These are phyloP conservation scores for Misopates orontium DNA, from an alignment of 257 asterid genomes.

Conservation along the genomic window DNA sequence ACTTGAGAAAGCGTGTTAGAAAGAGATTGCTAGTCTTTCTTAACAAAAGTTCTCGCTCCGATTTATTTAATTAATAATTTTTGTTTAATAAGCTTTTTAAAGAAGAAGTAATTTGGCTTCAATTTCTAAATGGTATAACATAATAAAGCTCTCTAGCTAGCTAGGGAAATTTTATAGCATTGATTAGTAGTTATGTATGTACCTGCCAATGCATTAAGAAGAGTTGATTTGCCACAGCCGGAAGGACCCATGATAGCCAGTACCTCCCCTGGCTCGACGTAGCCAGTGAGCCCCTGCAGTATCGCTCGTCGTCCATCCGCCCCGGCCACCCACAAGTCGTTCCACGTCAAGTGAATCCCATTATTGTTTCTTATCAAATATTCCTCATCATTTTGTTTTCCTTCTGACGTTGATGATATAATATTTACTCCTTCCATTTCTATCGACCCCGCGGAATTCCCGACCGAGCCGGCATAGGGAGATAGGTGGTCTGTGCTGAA, in stretches of 20 bases:
- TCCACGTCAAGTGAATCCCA: conserved; percentile 58
- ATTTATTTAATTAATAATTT: too few relatives aligned
- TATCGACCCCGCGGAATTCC: neutral
- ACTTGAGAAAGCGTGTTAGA: too few relatives aligned
- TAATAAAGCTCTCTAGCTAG: too few relatives aligned
- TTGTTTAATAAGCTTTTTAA: too few relatives aligned
- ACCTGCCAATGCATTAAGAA: conserved; percentile 58
- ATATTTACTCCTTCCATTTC: neutral
- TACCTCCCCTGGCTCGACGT: conserved; percentile 50
- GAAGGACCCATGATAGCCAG: conserved; percentile 75
- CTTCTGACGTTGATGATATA: neutral
- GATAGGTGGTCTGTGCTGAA: too few relatives aligned
- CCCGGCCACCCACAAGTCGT: conserved; percentile 56
- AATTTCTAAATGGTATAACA: too few relatives aligned
- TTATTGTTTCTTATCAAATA: neutral
- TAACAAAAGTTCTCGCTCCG: too few relatives aligned
- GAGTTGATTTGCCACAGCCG: conserved; percentile 68
- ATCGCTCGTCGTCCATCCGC: conserved; percentile 44
- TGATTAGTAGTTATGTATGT: too few relatives aligned
- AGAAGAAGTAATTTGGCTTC: too few relatives aligned
- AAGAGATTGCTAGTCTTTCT: too few relatives aligned
- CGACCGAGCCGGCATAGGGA: too few relatives aligned
- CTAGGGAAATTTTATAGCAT: too few relatives aligned
- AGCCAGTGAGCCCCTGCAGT: conserved; percentile 52
- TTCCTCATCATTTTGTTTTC: neutral